Evolutionary conservation across 352 stramenopile genomes (phyloP), one percentile per base, ranked within the genome.

Genomic region (Globisporangium recalcitrans): DNA sequence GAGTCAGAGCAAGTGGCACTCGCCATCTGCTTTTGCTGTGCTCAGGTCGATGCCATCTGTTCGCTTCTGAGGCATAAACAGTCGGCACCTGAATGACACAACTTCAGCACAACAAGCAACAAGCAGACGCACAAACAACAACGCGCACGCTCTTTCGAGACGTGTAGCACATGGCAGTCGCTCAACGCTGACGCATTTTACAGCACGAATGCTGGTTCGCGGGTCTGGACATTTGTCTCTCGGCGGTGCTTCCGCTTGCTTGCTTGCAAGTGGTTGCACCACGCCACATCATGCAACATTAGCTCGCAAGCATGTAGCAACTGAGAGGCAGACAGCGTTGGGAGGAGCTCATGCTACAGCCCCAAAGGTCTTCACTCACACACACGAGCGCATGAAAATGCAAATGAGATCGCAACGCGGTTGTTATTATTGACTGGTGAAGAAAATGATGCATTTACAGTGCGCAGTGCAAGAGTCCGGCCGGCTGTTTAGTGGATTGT

Each of bases 1-100:
- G 38, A 46, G 38, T 46, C 38, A 46, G 38, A 46, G 16, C 38
- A 46, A 21, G 16, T 46, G 38, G 38, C 16, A 46, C 8, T 51
- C 44, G 44, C 44, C 49, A 55, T 38, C 49, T 55, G 49, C 3
- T 38, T 55, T 55, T 16, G 27, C 8, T 26, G 51, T 57, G 27
- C 27, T 42, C 10, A 29, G 22, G 26, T 16, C 51, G 51, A 26
- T 16, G 10, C 51, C 51, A 57, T 57, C 7, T 57, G 51, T 4
- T 57, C 44, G n/a, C 29, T 21, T 9, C 19, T 4, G n/a, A n/a
- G 3, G 22, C 44, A 29, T 26, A 16, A 51, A 14, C 21, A 16
- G n/a, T 24, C 44, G 16, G n/a, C 27, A 5, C n/a, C n/a, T 31
- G 44, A 19, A 16, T 21, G 13, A 46, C 38, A 46, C 19, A 46